Conservation (phyloP, 163 green algal species). For the Scenedesmus sp. region DNA sequence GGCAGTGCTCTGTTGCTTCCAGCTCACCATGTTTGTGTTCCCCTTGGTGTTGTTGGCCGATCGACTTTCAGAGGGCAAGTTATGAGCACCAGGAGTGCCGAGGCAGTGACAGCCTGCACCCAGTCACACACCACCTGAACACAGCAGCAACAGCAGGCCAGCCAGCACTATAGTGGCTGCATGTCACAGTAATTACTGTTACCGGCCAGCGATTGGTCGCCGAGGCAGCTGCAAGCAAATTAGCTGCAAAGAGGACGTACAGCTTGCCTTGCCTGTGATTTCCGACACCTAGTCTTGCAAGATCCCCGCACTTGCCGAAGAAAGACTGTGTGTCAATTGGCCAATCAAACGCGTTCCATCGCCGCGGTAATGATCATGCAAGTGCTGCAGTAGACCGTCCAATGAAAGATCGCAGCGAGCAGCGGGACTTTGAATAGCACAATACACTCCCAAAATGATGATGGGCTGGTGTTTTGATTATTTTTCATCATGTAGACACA, state of each 20-base stretch:
- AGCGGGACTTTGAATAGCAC: not conserved
- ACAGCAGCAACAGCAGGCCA: not conserved
- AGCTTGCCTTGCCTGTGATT: not conserved
- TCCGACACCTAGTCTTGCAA: not conserved
- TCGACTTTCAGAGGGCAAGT: not conserved
- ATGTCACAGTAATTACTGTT: no score
- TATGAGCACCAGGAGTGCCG: no score
- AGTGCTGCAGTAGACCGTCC: not conserved
- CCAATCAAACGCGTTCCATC: not conserved
- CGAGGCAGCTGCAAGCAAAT: not conserved
- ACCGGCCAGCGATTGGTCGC: not conserved
- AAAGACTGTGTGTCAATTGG: not conserved
- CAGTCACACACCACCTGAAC: not conserved
- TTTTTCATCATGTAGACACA: no score
- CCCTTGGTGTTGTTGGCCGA: not conserved
- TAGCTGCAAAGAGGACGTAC: not conserved
- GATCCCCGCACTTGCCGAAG: not conserved
- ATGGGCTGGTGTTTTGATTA: no score
- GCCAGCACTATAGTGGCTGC: no score
- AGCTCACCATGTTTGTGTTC: not conserved
- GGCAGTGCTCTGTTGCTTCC: not conserved
- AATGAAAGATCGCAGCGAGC: not conserved
- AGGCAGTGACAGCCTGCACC: not conserved
- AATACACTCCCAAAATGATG: not conserved
- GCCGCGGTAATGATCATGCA: not conserved